Base-by-base conservation (phyloP, 352 stramenopile species). In the Pythium apleroticum region DNA sequence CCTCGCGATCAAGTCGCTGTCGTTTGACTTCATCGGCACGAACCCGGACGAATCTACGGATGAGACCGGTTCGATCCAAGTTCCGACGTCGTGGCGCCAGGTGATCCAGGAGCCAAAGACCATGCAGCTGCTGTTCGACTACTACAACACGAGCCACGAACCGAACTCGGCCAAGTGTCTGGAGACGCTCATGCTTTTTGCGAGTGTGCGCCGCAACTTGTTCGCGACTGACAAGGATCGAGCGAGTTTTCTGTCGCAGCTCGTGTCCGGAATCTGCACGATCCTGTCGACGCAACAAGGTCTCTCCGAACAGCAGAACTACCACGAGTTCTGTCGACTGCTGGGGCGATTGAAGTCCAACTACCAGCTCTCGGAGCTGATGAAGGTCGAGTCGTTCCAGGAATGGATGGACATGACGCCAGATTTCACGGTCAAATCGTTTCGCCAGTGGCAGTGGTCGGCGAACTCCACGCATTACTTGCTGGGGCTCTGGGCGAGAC, bases 11-110 rank as follows among this genome's bases (percentile, higher is more conserved):
- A 95, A 97, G 63, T 99, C 96, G 76, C 73, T 99, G 27, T 98
- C 91, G 12, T 99, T 99, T 80, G 97, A 99, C 74, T 99, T 99
- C 75, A 99, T 99, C 62, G 97, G 97, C 35, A 99, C 97, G 9
- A 99, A 99, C 75, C 94, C 97, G 14, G 97, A 99, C 67, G 97
- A 99, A 76, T 98, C 93, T 0, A 93, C 95, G 0, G 97, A 99
- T 62, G 97, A 99, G 59, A 96, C 98, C 15, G 96, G 96, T 6
- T 98, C 97, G 8, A 92, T 99, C 55, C 97, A 99, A 81, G 93
- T 98, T 11, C 97, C 97, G 0, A 98, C 91, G 11, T 94, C 93
- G n/a, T 99, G 97, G 97, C 81, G 96, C 33, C 61, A 83, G 3
- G 71, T 98, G 12, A 84, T 99, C 56, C 93, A 98, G 64, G 96